phyloP scores from a whole-genome alignment of 2,329 filamentous ascomycete genomes.

The Anisogramma anomala region DNA sequence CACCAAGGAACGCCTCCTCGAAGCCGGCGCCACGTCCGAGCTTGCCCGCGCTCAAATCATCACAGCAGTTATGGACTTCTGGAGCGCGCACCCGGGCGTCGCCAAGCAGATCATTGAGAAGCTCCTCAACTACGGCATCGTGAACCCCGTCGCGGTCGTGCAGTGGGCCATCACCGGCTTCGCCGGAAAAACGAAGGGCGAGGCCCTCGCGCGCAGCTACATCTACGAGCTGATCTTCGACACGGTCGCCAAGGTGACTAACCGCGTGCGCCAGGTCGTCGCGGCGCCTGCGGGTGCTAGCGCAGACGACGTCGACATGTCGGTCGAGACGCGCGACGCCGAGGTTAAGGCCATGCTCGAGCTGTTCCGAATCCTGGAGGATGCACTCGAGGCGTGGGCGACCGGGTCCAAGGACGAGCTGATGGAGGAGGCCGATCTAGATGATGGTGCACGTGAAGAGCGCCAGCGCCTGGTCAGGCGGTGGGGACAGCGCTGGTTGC shows the following conservation, averaged over 20 bases:
- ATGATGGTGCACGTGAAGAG: conserved; percentile 38
- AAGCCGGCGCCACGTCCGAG: conserved; percentile 63
- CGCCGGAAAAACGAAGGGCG: conserved; percentile 40
- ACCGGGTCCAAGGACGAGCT: conserved; percentile 61
- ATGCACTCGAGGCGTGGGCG: conserved; percentile 62
- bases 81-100: conserved; percentile 82
- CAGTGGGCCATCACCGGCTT: conserved; percentile 71
- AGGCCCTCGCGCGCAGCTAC: conserved; percentile 59
- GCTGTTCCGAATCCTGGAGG: conserved; percentile 71
- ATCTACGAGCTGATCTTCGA: conserved; percentile 83
- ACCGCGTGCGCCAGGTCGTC: conserved; percentile 71
- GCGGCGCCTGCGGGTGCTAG: conserved; percentile 21
- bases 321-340: conserved; percentile 54
- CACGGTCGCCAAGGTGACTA: conserved; percentile 83
- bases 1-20: conserved; percentile 76
- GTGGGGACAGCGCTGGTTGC: conserved; percentile 80
- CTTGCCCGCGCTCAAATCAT: conserved; percentile 79
- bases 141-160: conserved; percentile 73
- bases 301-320: conserved; percentile 31
- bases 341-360: conserved; percentile 67
- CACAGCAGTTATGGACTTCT: conserved; percentile 80
- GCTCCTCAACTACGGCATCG: conserved; percentile 90
- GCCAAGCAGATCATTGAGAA: conserved; percentile 92
- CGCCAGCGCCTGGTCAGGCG: conserved; percentile 55
- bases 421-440: conserved; percentile 44